These are phyloP conservation scores for Cucumis hystrix DNA, from an alignment of 306 rosid genomes.

Conservation along the genomic window DNA sequence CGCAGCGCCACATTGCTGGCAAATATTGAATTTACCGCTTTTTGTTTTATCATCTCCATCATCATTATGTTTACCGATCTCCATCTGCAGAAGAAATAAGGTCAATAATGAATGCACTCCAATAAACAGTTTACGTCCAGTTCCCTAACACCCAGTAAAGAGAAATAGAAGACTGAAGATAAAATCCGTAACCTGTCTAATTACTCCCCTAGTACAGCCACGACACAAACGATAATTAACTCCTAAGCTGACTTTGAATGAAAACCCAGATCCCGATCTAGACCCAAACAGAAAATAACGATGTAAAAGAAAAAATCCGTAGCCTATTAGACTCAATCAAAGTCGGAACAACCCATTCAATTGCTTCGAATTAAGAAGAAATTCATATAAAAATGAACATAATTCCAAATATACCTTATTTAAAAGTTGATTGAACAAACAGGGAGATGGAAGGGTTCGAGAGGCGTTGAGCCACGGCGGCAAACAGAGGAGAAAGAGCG, in stretches of 20 bases:
- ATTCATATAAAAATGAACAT: background rate
- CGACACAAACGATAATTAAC: background rate
- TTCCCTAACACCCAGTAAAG: background rate
- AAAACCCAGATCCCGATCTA: background rate
- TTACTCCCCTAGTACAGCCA: background rate
- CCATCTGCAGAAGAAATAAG: conserved; percentile 24
- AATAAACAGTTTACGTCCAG: background rate
- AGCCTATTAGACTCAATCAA: background rate
- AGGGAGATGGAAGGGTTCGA: background rate
- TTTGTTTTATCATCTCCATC: conserved; percentile 13
- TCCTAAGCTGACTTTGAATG: background rate
- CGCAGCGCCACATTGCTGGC: conserved; percentile 53
- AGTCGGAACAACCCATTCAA: background rate
- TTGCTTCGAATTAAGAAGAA: background rate
- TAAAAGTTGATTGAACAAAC: background rate
- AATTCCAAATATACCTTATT: background rate
- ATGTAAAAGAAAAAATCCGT: background rate
- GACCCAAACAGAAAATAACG: background rate
- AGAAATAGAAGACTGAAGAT: background rate
- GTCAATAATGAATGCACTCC: background rate
- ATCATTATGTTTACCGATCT: conserved; percentile 16
- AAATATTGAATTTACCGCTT: conserved; percentile 26
- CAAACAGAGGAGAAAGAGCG: background rate
- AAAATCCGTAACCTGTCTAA: background rate
- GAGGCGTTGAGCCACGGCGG: background rate